Conservation (phyloP, 179 eudicot genomes). For the Patellifolia procumbens region DNA sequence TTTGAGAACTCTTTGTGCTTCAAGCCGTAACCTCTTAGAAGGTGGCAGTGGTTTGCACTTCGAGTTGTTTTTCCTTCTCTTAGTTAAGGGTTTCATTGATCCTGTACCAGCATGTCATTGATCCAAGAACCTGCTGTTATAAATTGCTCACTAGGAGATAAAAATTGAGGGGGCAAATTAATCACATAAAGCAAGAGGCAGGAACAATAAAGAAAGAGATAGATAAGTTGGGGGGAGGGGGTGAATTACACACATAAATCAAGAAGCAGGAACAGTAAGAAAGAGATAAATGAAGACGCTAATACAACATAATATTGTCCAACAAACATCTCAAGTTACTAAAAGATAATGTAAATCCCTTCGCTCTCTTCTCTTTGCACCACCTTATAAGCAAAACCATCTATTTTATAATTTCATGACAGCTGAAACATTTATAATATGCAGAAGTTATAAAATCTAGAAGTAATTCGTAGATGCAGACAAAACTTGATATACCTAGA, state of each 20-base stretch:
- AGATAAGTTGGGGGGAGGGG: not conserved
- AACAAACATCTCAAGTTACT: not conserved
- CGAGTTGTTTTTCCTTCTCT: conserved; percentile 60
- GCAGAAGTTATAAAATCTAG: too few species aligned
- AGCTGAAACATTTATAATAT: not conserved
- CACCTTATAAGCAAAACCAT: not conserved
- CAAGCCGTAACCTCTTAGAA: conserved; percentile 90
- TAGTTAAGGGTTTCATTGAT: conserved; percentile 64
- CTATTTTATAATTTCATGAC: not conserved
- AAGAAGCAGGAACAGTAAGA: conserved; percentile 1
- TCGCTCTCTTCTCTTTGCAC: too few species aligned
- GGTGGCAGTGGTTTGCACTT: conserved; percentile 92
- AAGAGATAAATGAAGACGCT: not conserved
- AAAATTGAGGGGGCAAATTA: not conserved
- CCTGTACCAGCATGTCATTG: conserved; percentile 94
- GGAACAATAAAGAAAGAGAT: not conserved
- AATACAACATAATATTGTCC: not conserved
- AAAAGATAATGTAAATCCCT: not conserved
- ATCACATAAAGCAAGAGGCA: not conserved
- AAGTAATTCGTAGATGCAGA: not conserved
- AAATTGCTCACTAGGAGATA: conserved; percentile 53
- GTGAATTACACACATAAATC: not conserved
- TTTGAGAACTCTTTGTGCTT: conserved; percentile 96
- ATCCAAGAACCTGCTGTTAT: conserved; percentile 85
- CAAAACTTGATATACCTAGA: too few species aligned